Percentiles rank a stretch among this genome's conserved stretches.
Evolutionary conservation across 2,329 filamentous ascomycete species (phyloP).

Genomic region (Aspergillus ochraceoroseus): DNA sequence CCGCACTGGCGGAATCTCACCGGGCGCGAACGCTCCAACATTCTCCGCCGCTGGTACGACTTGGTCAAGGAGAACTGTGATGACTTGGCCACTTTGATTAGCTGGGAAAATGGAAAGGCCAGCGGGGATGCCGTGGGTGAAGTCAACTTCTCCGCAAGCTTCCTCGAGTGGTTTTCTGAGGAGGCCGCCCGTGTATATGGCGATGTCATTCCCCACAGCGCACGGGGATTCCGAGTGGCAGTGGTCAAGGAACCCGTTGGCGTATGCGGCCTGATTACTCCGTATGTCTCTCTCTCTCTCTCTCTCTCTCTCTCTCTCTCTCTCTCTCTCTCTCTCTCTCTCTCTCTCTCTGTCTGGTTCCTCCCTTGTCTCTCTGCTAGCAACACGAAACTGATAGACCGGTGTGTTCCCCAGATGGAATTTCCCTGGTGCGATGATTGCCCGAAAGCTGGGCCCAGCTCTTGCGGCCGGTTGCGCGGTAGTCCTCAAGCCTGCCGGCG

Average conservation of each 20-base stretch:
- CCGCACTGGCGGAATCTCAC: conserved; percentile 54
- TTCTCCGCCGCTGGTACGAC: conserved; percentile 60
- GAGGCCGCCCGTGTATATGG: conserved; percentile 2
- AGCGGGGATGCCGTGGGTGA: background rate
- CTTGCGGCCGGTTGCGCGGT: conserved; percentile 55
- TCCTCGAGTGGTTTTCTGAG: conserved; percentile 4
- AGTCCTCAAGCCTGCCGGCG: conserved; percentile 58
- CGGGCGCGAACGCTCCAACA: conserved; percentile 52
- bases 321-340: too few relatives aligned
- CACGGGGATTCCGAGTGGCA: background rate
- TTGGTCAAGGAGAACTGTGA: conserved; percentile 58
- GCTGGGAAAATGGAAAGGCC: conserved; percentile 9
- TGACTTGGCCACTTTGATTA: conserved; percentile 54
- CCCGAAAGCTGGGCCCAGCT: conserved; percentile 75
- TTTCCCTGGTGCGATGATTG: conserved; percentile 74
- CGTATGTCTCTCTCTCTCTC: too few relatives aligned
- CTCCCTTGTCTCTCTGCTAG: too few relatives aligned
- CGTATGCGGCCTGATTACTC: conserved; percentile 75
- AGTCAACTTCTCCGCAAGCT: conserved; percentile 2
- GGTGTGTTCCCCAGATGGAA: too few relatives aligned
- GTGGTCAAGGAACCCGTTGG: conserved; percentile 60
- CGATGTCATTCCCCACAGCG: conserved; percentile 1
- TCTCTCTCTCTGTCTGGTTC: too few relatives aligned
- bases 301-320: too few relatives aligned
- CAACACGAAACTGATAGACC: too few relatives aligned